phyloP scores from a whole-genome alignment of 768 basidiomycete genomes.

The Psilocybe sp. region DNA sequence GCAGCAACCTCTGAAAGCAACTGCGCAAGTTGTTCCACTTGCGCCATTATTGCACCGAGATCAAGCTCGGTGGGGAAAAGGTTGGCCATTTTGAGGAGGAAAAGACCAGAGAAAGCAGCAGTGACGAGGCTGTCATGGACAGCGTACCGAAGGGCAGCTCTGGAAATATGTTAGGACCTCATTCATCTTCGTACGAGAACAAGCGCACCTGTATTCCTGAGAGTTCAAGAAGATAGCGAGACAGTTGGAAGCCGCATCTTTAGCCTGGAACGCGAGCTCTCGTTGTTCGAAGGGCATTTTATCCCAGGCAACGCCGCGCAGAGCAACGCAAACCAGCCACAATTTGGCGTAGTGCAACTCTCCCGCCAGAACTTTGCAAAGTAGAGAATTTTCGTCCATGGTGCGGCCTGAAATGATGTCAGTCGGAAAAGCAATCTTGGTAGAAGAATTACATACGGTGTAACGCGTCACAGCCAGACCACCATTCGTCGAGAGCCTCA shows the following conservation, averaged over 20 bases:
- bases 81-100: constrained; percentile 92
- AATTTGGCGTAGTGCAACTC: constrained; percentile 93
- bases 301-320: constrained; percentile 92
- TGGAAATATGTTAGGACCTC: constrained; percentile 24
- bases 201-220: constrained; percentile 68
- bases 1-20: constrained; percentile 91
- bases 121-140: constrained; percentile 93
- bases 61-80: constrained; percentile 87
- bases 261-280: constrained; percentile 92
- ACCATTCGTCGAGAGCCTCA: constrained; percentile 87
- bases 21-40: constrained; percentile 90
- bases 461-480: constrained; percentile 81
- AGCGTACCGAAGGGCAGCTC: constrained; percentile 87
- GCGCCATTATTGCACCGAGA: constrained; percentile 67
- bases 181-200: background rate
- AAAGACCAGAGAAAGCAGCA: constrained; percentile 87
- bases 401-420: constrained; percentile 48
- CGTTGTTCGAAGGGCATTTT: constrained; percentile 95
- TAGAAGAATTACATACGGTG: constrained; percentile 51
- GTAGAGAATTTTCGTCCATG: constrained; percentile 82
- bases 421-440: background rate
- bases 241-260: constrained; percentile 87
- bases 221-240: constrained; percentile 82
- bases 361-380: constrained; percentile 83
- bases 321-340: constrained; percentile 91